phyloP scores from a whole-genome alignment of 805 yeast genomes.

The Kodamaea laetipori region DNA sequence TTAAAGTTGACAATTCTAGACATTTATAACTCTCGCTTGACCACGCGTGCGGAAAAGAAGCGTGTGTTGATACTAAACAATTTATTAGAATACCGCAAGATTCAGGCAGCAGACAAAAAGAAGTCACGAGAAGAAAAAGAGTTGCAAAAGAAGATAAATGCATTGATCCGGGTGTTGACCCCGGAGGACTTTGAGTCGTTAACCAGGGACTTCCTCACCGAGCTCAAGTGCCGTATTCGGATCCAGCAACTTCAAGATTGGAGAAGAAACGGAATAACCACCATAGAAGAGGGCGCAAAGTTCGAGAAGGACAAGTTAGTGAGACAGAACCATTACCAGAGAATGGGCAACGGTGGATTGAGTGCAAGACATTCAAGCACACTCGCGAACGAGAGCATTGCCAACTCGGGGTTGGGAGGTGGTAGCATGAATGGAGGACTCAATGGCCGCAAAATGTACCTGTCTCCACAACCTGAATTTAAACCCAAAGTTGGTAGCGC shows the following conservation, averaged over 20 bases:
- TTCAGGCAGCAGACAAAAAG: constrained; percentile 79
- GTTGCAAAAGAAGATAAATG: constrained; percentile 68
- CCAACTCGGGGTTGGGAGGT: constrained; percentile 4
- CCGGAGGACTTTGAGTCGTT: constrained; percentile 79
- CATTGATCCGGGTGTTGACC: constrained; percentile 78
- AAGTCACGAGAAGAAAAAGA: constrained; percentile 91
- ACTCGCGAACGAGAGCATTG: constrained; percentile 12
- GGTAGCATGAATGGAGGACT: constrained; percentile 5
- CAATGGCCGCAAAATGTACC: constrained; percentile 26
- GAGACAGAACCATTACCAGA: constrained; percentile 61
- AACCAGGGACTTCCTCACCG: constrained; percentile 70
- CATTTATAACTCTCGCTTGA: constrained; percentile 85
- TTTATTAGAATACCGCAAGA: constrained; percentile 80
- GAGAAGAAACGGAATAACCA: constrained; percentile 86
- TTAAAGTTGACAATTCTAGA: constrained; percentile 84
- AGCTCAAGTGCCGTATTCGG: constrained; percentile 74
- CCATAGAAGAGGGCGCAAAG: constrained; percentile 77
- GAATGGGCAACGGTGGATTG: constrained; percentile 47
- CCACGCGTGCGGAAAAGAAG: constrained; percentile 91
- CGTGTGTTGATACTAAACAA: constrained; percentile 74
- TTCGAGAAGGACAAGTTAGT: constrained; percentile 86
- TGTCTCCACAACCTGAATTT: constrained; percentile 42
- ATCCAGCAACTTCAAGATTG: constrained; percentile 92
- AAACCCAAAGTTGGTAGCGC: constrained; percentile 46
- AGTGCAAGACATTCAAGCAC: constrained; percentile 25